Evolutionary conservation across 257 asterid species (phyloP).

Genomic region (Thymus mandschuricus): DNA sequence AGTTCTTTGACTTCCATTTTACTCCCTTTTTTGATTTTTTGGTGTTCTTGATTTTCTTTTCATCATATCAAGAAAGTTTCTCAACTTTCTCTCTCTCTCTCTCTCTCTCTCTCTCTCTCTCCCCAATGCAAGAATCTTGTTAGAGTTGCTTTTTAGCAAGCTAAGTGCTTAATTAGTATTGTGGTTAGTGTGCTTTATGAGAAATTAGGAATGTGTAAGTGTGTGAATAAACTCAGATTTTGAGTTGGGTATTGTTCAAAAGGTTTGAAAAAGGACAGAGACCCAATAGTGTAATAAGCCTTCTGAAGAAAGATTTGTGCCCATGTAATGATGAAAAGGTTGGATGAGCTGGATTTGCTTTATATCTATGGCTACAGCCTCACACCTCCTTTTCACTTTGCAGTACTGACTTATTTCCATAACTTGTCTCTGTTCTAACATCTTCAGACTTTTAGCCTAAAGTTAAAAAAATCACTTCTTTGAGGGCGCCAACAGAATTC

Average conservation of each 20-base stretch:
- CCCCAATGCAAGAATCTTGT: background rate
- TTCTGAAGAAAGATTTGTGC: constrained; percentile 33
- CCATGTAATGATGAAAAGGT: constrained; percentile 17
- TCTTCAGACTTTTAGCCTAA: constrained; percentile 39
- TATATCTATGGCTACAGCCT: constrained; percentile 24
- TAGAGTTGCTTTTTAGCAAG: background rate
- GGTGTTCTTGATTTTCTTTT: constrained; percentile 2
- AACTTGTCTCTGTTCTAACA: constrained; percentile 45
- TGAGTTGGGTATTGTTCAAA: constrained; percentile 11
- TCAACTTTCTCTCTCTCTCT: background rate
- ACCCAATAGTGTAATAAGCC: constrained; percentile 19
- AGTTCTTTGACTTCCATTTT: constrained; percentile 34
- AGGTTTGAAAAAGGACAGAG: constrained; percentile 16
- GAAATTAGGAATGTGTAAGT: constrained; percentile 8
- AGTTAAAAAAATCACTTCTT: constrained; percentile 36
- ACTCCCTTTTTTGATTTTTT: constrained; percentile 4
- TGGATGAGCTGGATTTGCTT: constrained; percentile 34
- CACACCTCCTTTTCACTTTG: constrained; percentile 41
- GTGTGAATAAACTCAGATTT: background rate
- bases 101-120: too few relatives aligned
- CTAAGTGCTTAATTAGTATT: background rate
- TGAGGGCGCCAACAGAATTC: constrained; percentile 45
- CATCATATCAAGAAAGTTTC: background rate
- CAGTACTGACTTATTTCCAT: constrained; percentile 25
- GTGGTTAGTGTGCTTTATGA: background rate